Evolutionary conservation across 2,329 filamentous ascomycete genomes (phyloP), one percentile per base, ranked within the genome.

Genomic region (Pseudocercospora crystallina): DNA sequence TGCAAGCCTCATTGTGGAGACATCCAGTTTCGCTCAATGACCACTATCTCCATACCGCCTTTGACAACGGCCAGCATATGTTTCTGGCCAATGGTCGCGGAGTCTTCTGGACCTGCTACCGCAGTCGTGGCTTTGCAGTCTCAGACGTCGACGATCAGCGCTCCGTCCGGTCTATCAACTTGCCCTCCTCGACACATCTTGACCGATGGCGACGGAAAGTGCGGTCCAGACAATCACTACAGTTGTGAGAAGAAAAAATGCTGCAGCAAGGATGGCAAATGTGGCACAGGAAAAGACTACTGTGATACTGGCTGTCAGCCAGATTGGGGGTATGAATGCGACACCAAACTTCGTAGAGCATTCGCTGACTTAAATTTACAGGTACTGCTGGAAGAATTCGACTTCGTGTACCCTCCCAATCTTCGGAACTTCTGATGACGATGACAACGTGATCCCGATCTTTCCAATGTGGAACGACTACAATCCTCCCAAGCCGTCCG

Each of bases 351-450:
- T 39, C 14, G 10, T 39, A 26, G 7, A 15, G 10, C 14, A 5
- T 17, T 15, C 10, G 14, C 41, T 43, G 17, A 43, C 13, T 8
- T 33, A 10, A 26, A 7, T n/a, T 8, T 30, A 29, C 15, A 39
- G 35, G 2, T 29, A 50, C n/a, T 58, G 55, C 34, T 58, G 55
- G 55, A 53, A 48, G 35, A 57, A 55, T 39, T 49, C 41, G 12
- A 55, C 55, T 8, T 26, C 45, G 12, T 58, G 51, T 43, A 40
- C 26, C n/a, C 35, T 35, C 11, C 46, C 43, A 8, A 38, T n/a
- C 10, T 43, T 43, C 31, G 43, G 26, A 12, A 39, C 34, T 20
- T 42, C 49, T 3, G 43, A 52, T 15, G 43, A 49, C 26, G 47
- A 51, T 12, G 10, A 38, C 8, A 43, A 46, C n/a, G 17, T 38